Base-by-base conservation (phyloP, 768 basidiomycete genomes). In the Suillus subaureus region DNA sequence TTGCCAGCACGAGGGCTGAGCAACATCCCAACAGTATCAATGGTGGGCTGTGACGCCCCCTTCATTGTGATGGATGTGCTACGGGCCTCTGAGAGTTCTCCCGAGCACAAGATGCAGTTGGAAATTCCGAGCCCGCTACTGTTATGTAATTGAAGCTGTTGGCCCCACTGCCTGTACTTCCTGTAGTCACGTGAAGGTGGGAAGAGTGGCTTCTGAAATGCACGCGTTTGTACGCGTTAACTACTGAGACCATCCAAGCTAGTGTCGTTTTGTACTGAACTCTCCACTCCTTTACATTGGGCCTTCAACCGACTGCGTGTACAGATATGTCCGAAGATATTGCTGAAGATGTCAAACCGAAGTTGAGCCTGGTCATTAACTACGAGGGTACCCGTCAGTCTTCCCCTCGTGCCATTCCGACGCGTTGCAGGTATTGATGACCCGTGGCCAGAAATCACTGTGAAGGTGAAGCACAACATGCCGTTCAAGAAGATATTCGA, bases 401-500 rank as follows among this genome's bases (percentile, higher is more conserved):
- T 64, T 21, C 40, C 26, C 4, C 28, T 33, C 26, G 1, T 40
- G 9, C 60, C 31, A n/a, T 49, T 4, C 42, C 21, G 56, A 52
- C 65, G 69, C 67, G 67, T 31, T 33, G 12, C 61, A 21, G 16
- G 6, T 42, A 66, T 61, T 57, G 42, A 55, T 42, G 63, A 61
- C 63, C 45, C 39, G 40, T 18, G 37, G 28, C 40, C 71, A 91
- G 89, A 82, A 11, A 86, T 89, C 37, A 88, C 85, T 6, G 84
- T 91, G 5, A 90, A 90, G 73, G 89, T 90, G 13, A 89, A 87
- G 66, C 66, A 81, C 1, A 85, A 84, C 42, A 90, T 85, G 81
- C 79, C 80, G n/a, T 89, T 91, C 69, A 73, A 78, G 45, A 90
- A 90, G 75, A 85, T 90, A 31, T 90, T 91, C 64, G 82, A 86